phyloP scores from a whole-genome alignment of 805 yeast species.

The Cephaloascus albidus region DNA sequence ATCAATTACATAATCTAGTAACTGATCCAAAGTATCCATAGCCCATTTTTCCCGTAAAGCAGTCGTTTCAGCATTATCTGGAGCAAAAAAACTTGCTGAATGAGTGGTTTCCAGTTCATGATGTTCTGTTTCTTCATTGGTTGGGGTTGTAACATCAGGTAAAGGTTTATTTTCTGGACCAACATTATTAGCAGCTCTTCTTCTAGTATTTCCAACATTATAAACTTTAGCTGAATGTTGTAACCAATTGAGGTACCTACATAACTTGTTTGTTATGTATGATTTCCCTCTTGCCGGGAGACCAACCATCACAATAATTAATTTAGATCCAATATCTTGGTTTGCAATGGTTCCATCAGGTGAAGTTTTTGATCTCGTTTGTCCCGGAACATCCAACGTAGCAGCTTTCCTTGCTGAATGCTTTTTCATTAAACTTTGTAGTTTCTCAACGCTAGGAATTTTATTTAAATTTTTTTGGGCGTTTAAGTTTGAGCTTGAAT shows the following conservation, averaged over 20 bases:
- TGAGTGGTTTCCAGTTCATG: conserved; percentile 29
- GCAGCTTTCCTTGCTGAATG: conserved; percentile 55
- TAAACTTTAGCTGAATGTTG: conserved; percentile 87
- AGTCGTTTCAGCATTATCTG: conserved; percentile 58
- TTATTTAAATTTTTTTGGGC: conserved; percentile 24
- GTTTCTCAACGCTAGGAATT: conserved; percentile 29
- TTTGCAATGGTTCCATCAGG: conserved; percentile 65
- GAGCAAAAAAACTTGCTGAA: conserved; percentile 79
- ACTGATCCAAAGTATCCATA: conserved; percentile 78
- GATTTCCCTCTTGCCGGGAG: conserved; percentile 93
- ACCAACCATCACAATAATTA: conserved; percentile 95
- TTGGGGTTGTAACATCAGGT: conserved; percentile 30
- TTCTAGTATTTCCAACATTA: conserved; percentile 91
- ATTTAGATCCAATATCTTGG: conserved; percentile 68
- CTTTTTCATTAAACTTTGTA: conserved; percentile 23
- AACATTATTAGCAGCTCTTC: conserved; percentile 54
- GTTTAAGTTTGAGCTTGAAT: conserved; percentile 7
- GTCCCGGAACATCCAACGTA: conserved; percentile 87
- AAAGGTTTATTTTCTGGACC: conserved; percentile 67
- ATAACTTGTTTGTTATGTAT: conserved; percentile 83
- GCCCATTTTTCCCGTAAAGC: conserved; percentile 90
- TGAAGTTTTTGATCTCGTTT: conserved; percentile 68
- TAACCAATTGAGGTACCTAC: conserved; percentile 87
- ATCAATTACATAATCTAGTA: conserved; percentile 68
- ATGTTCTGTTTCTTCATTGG: conserved; percentile 5